Base-by-base conservation (phyloP, 306 rosid species). In the Corylus avellana region DNA sequence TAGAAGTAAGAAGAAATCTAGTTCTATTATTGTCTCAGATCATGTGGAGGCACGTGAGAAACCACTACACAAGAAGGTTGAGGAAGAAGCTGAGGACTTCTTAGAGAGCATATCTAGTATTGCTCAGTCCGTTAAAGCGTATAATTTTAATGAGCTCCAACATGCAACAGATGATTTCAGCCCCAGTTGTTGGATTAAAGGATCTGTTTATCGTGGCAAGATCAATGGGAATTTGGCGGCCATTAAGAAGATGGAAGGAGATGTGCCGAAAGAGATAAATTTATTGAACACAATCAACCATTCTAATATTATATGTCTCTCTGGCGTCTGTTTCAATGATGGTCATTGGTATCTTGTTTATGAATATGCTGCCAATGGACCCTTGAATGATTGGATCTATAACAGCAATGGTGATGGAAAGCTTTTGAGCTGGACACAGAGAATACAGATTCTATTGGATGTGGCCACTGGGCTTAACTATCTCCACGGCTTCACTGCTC, bases 341-440 rank as follows among this genome's bases (percentile, higher is more conserved):
- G 98, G 93, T 0, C 84, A 82, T 63, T 92, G 97, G 98, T 95
- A 87, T 72, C 91, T 95, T 70, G 91, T 92, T 72, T 92, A 83
- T 47, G 98, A 92, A 76, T 91, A 91, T 80, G 97, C 92, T 79
- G 81, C 89, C 1, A 92, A 92, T 79, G 97, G 97, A 62, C 55
- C 89, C 53, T 88, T 95, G 76, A 91, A 89, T 76, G 95, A 85
- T 17, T 91, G 97, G 97, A 86, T 95, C 68, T 84, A 75, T 55
- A 47, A 70, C 47, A 79, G 76, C 76, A 80, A 47, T 29, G 66
- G 55, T 7, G 73, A 81, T 57, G 90, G 76, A 1, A 92, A 82
- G 57, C 69, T 84, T 73, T 78, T 92, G 72, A 90, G 68, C 81
- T 95, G 98, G 98, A 83, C 63, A 0, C 95, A 89, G 76, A 88